Evolutionary conservation across 345 rosid species (phyloP), one percentile per base, ranked within the genome.

Genomic region (Pistacia integerrima): DNA sequence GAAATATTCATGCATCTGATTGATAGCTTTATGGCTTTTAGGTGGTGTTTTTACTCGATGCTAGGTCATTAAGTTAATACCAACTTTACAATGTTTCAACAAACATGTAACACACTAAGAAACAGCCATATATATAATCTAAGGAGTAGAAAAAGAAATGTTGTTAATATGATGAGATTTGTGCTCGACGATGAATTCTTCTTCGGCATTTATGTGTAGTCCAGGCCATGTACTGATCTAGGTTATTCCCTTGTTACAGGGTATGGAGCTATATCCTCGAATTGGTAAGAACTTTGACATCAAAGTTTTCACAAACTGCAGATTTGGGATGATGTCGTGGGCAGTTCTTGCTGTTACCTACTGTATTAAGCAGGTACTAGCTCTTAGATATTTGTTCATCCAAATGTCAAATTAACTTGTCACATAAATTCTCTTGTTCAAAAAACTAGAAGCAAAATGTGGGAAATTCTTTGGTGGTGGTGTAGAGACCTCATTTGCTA

Each of bases 271-370:
- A 67, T 96, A 96, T 87, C 99, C 99, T 69, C 91, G 99, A 80
- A 92, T 97, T 81, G 98, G 99, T 20, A 94, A 91, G 79, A 84
- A 85, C 90, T 97, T 97, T 63, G 97, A 97, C 88, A 91, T 97
- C 85, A 97, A 97, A 82, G 97, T 94, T 75, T 97, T 97, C 85
- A 92, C 97, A 60, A 97, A 92, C 81, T 92, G 99, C 89, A 90
- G 99, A 86, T 94, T 97, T 66, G 99, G 99, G 75, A 90, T 97
- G 98, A 94, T 94, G 97, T 89, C 97, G 62, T 97, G 99, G 98
- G 98, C 98, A 69, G 98, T 97, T 89, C 96, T 97, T 78, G 95
- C 97, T 54, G 82, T 94, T 84, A 92, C 98, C n/a, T 97, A 97
- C 85, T 94, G 99, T 89, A 88, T 97, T 77, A 97, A 94, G 81